Evolutionary conservation across 1,139 yeast species (phyloP).

Genomic region (Pichiaceae sp.): DNA sequence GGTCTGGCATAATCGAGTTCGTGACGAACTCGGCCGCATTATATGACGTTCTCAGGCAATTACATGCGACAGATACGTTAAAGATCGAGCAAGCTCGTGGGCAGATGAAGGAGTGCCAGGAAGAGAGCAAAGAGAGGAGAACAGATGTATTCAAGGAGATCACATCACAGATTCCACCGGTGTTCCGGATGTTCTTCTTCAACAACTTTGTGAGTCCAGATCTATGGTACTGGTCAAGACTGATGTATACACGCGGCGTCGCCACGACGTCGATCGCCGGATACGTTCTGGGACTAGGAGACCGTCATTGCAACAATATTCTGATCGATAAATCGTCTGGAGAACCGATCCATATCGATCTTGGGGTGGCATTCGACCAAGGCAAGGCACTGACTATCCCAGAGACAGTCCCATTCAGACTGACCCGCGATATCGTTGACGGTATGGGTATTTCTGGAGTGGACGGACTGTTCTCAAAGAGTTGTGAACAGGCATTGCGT

Average conservation of each 20-base stretch:
- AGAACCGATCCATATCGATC: slow-evolving; percentile 90
- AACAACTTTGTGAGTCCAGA: slow-evolving; percentile 60
- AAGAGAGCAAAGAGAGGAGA: slow-evolving; percentile 36
- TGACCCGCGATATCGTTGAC: slow-evolving; percentile 85
- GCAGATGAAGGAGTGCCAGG: slow-evolving; percentile 53
- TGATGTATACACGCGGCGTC: slow-evolving; percentile 65
- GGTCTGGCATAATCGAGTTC: slow-evolving; percentile 84
- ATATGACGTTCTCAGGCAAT: slow-evolving; percentile 54
- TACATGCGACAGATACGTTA: slow-evolving; percentile 44
- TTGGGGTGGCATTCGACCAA: slow-evolving; percentile 94
- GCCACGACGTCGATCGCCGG: slow-evolving; percentile 88
- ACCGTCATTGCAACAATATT: slow-evolving; percentile 87
- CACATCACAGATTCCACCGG: slow-evolving; percentile 51
- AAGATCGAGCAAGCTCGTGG: slow-evolving; percentile 52
- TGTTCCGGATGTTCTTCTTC: slow-evolving; percentile 61
- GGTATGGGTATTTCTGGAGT: slow-evolving; percentile 85
- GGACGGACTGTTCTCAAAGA: slow-evolving; percentile 63
- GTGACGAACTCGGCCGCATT: slow-evolving; percentile 72
- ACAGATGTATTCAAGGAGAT: slow-evolving; percentile 44
- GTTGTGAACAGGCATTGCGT: slow-evolving; percentile 67
- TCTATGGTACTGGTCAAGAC: slow-evolving; percentile 63
- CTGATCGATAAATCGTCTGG: slow-evolving; percentile 72
- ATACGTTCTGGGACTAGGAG: slow-evolving; percentile 84
- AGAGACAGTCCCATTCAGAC: slow-evolving; percentile 86
- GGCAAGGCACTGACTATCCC: slow-evolving; percentile 82